Evolutionary conservation across 305 asterid species (phyloP).

Genomic region (Solanum hybrid): DNA sequence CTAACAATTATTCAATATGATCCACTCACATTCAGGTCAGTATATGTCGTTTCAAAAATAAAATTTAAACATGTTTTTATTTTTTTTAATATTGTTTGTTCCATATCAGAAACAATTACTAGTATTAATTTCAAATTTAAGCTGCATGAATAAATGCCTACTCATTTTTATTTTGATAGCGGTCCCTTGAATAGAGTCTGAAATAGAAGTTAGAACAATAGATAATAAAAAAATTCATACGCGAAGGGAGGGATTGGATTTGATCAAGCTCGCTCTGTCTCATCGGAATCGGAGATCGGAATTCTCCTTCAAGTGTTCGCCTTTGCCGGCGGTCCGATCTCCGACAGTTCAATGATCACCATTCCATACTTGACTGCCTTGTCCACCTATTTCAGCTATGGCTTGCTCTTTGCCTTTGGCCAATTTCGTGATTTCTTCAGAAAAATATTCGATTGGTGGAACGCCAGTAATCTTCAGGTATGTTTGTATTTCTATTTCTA

Average conservation of each 20-base stretch:
- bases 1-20: neutral
- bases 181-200: neutral
- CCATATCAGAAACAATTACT: neutral
- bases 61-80: no score
- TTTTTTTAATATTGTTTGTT: neutral
- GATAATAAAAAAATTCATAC: neutral
- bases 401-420: slow-evolving; percentile 87
- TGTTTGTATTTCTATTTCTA: neutral
- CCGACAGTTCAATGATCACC: slow-evolving; percentile 60
- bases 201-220: neutral
- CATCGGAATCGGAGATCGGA: neutral
- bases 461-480: slow-evolving; percentile 67
- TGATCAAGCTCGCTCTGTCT: neutral
- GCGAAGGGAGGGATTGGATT: neutral
- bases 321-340: slow-evolving; percentile 23
- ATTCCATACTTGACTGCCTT: slow-evolving; percentile 84
- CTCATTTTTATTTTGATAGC: neutral
- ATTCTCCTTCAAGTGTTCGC: neutral
- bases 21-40: neutral
- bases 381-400: slow-evolving; percentile 90
- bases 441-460: slow-evolving; percentile 61
- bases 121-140: neutral
- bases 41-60: no score
- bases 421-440: slow-evolving; percentile 88
- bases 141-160: neutral